Conservation (phyloP, 2,329 filamentous ascomycete species). For the Hirsutella minnesotensis region DNA sequence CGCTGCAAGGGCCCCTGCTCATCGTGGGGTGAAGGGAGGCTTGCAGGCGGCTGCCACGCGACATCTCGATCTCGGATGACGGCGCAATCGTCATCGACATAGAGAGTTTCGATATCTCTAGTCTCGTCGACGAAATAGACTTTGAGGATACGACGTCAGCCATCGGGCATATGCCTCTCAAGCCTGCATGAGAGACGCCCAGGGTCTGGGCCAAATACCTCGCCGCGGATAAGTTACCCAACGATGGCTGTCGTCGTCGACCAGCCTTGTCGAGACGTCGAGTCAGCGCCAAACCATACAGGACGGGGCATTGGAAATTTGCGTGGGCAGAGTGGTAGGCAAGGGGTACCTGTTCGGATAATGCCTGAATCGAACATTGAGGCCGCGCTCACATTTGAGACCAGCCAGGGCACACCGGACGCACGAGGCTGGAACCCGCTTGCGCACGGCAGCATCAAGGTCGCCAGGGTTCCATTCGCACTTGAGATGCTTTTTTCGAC, state of each 20-base stretch:
- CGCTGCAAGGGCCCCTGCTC: background rate
- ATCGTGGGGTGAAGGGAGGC: background rate
- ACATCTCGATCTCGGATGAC: background rate
- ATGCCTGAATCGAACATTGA: slow-evolving; percentile 8
- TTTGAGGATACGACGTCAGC: background rate
- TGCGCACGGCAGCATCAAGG: background rate
- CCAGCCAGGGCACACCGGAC: slow-evolving; percentile 5
- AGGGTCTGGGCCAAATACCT: background rate
- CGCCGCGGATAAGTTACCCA: slow-evolving; percentile 1
- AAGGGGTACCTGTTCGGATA: slow-evolving; percentile 4
- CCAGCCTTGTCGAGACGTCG: background rate
- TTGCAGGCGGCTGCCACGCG: background rate
- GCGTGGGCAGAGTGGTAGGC: background rate
- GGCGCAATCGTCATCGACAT: background rate
- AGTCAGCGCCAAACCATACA: background rate
- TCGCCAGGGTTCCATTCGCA: slow-evolving; percentile 3
- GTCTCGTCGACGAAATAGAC: slow-evolving; percentile 3
- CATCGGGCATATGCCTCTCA: background rate
- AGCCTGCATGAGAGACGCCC: too few species aligned
- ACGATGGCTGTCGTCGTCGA: background rate
- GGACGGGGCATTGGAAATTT: background rate
- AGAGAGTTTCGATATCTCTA: background rate
- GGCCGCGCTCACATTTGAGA: slow-evolving; percentile 6
- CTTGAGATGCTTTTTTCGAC: slow-evolving; percentile 4
- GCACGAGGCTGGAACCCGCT: background rate